Percentiles rank a stretch among this genome's conserved stretches.
Conservation (phyloP, 768 basidiomycete genomes). For the Amanita thiersii region DNA sequence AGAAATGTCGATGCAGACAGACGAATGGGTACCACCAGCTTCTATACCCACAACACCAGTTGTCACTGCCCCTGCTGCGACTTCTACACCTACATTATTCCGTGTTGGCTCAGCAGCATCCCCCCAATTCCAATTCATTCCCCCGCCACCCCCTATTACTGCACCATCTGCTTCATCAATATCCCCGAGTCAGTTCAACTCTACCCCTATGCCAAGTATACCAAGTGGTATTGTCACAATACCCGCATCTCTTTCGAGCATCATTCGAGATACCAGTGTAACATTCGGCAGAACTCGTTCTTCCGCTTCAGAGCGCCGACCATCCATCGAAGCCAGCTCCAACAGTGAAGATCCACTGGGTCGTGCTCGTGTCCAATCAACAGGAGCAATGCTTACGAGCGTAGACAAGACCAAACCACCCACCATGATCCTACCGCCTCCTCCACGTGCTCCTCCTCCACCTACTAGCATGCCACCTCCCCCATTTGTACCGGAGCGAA, state of each 20-base stretch:
- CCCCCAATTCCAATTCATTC: slow-evolving; percentile 61
- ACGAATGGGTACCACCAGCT: slow-evolving; percentile 51
- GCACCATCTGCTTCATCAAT: slow-evolving; percentile 18
- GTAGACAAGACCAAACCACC: slow-evolving; percentile 80
- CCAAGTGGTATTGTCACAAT: slow-evolving; percentile 26
- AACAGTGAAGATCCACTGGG: slow-evolving; percentile 26
- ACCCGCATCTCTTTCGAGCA: slow-evolving; percentile 26
- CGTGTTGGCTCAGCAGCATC: slow-evolving; percentile 41
- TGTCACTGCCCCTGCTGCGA: slow-evolving; percentile 21
- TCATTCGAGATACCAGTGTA: slow-evolving; percentile 44
- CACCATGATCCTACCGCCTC: slow-evolving; percentile 78
- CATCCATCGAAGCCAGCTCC: slow-evolving; percentile 47
- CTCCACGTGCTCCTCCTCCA: slow-evolving; percentile 69
- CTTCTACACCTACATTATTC: slow-evolving; percentile 36
- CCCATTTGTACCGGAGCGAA: slow-evolving; percentile 65
- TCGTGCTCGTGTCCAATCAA: slow-evolving; percentile 61
- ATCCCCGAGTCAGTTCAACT: slow-evolving; percentile 19
- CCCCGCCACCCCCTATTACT: slow-evolving; percentile 38
- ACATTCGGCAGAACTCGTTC: slow-evolving; percentile 45
- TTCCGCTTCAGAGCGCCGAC: slow-evolving; percentile 52
- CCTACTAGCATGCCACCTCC: slow-evolving; percentile 68
- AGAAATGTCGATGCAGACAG: slow-evolving; percentile 78
- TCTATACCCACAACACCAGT: slow-evolving; percentile 24
- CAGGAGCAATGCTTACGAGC: slow-evolving; percentile 33
- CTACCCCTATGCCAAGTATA: slow-evolving; percentile 16